Base-by-base conservation (phyloP, 495 filamentous ascomycete genomes). In the Aspergillus nanangensis region DNA sequence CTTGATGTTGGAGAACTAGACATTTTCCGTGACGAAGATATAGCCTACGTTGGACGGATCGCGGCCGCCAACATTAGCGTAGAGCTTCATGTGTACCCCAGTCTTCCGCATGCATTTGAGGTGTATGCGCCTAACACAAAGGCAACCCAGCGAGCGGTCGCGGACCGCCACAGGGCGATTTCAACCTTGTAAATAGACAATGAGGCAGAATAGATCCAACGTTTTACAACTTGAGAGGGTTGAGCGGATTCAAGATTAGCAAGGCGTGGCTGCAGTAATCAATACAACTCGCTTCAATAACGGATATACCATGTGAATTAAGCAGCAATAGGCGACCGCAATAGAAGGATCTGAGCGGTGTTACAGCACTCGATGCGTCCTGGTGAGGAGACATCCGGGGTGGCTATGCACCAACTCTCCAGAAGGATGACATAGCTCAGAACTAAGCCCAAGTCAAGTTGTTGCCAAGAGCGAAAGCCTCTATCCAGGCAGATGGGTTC, bases 1-100 rank as follows among this genome's bases (percentile, higher is more conserved):
- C 47, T 67, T 31, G 61, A 65, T 20, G 47, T 58, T 9, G 60
- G 61, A 3, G 47, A 47, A 14, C 29, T 57, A 20, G 61, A 65
- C 23, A 41, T 61, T 23, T 61, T 57, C 43, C 52, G 47, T 10
- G 48, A 57, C 23, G 55, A 62, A 33, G 39, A 17, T 14, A 27
- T 61, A 7, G 36, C 45, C 18, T 61, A 50, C 27, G 49, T 53
- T 8, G 47, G 34, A 13, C 38, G 50, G 5, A 40, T 57, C 13
- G 49, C 52, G 2, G 50, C 35, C 21, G 56, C 48, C 8, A 55
- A 60, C 22, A 52, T 62, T 39, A 47, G 44, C 21, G 8, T 53
- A 8, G 60, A 60, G 43, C 15, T 62, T 10, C 57, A 61, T 40
- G 32, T 66, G 18, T 60, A 55, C 42, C 48, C 52, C 3, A 56